Conservation (phyloP, 768 basidiomycete species). For the Kwoniella sp. region DNA sequence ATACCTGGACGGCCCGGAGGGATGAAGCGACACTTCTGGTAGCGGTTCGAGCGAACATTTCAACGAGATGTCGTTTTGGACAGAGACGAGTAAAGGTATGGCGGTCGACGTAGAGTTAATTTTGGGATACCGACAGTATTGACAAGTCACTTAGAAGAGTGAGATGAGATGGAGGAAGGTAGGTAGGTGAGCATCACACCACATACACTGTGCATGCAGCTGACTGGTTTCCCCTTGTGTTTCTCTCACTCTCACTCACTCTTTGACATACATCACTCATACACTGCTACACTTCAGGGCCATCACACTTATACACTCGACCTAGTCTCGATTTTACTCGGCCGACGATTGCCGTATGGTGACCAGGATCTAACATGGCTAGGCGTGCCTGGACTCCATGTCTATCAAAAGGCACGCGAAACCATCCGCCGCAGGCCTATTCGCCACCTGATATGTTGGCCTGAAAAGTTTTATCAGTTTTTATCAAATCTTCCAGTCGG, state of each 20-base stretch:
- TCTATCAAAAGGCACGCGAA: not conserved
- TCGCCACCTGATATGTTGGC: not conserved
- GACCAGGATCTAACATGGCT: no score
- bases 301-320: no score
- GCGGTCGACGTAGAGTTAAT: not conserved
- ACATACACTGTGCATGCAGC: not conserved
- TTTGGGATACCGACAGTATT: not conserved
- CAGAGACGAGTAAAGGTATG: not conserved
- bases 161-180: not conserved
- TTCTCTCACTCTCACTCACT: not conserved
- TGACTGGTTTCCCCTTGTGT: not conserved
- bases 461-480: not conserved
- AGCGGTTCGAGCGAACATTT: constrained; percentile 39
- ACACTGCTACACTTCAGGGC: not conserved
- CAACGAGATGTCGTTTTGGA: constrained; percentile 1
- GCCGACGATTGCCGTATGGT: not conserved
- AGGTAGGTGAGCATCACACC: no score
- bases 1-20: constrained; percentile 32
- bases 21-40: constrained; percentile 30
- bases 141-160: not conserved
- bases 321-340: constrained; percentile 1
- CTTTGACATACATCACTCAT: not conserved
- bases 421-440: not conserved
- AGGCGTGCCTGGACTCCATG: no score
- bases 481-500: not conserved